These are phyloP conservation scores for Geotrichum carabidarum DNA, from an alignment of 1,139 yeast species.

Conservation along the genomic window DNA sequence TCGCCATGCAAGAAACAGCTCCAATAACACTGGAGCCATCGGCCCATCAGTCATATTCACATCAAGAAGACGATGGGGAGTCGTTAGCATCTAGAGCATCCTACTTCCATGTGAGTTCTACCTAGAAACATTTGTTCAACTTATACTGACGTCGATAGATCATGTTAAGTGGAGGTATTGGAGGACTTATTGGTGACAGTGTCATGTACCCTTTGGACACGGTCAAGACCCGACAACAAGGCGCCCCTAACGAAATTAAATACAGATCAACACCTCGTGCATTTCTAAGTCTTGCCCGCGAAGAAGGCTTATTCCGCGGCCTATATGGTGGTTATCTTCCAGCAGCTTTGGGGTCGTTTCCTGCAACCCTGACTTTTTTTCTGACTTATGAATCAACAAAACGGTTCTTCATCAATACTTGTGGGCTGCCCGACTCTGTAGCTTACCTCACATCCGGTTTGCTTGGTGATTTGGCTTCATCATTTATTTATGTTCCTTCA, in stretches of 20 bases:
- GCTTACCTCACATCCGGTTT: constrained; percentile 83
- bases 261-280: constrained; percentile 66
- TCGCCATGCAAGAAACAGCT: constrained; percentile 3
- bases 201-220: constrained; percentile 94
- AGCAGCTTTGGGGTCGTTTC: constrained; percentile 79
- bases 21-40: not conserved
- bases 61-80: constrained; percentile 14
- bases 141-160: constrained; percentile 7
- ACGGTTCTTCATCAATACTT: constrained; percentile 57
- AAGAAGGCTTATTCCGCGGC: constrained; percentile 83
- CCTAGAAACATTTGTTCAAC: not conserved
- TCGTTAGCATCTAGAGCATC: constrained; percentile 19
- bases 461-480: constrained; percentile 83
- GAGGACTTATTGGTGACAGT: constrained; percentile 91
- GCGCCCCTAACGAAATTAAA: constrained; percentile 64
- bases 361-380: constrained; percentile 88
- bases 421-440: constrained; percentile 66
- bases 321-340: constrained; percentile 90
- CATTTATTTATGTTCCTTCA: constrained; percentile 92
- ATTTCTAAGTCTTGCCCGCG: constrained; percentile 60
- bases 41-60: not conserved
- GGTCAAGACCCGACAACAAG: constrained; percentile 94
- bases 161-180: constrained; percentile 76
- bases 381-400: constrained; percentile 83
- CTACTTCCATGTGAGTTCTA: constrained; percentile 15